phyloP scores from a whole-genome alignment of 441 rosid species.

The Aleurites moluccanus region DNA sequence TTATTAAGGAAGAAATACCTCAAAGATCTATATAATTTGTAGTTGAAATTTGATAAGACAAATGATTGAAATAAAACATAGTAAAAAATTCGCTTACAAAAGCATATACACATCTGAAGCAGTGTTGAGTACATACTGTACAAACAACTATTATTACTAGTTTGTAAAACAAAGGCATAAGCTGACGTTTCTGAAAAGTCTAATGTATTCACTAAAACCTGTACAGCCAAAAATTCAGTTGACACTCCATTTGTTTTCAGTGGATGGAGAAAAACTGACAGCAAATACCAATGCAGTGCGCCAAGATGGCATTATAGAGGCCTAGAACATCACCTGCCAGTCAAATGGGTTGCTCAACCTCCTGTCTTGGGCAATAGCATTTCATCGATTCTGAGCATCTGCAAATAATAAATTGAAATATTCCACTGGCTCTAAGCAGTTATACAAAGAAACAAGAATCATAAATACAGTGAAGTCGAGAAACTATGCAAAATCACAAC shows the following conservation, averaged over 20 bases:
- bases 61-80: background rate
- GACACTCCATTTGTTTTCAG: conserved; percentile 1
- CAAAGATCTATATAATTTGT: background rate
- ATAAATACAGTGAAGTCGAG: conserved; percentile 24
- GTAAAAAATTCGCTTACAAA: background rate
- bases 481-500: conserved; percentile 27
- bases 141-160: conserved; percentile 10
- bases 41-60: background rate
- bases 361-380: conserved; percentile 23
- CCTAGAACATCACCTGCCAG: conserved; percentile 22
- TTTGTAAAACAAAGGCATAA: background rate
- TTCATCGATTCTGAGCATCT: conserved; percentile 30
- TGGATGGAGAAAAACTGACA: conserved; percentile 7
- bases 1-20: too few relatives aligned
- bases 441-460: conserved; percentile 21
- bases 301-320: conserved; percentile 19
- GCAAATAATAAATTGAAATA: conserved; percentile 28
- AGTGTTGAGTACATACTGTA: conserved; percentile 9
- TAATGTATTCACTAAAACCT: conserved; percentile 20
- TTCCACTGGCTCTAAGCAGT: conserved; percentile 29
- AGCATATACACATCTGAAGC: conserved; percentile 10
- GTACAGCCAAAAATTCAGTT: conserved; percentile 34
- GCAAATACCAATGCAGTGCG: background rate
- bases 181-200: conserved; percentile 10
- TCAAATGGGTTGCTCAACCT: conserved; percentile 18